Conservation (phyloP, 2,329 filamentous ascomycete genomes). For the Orbilia quercus region DNA sequence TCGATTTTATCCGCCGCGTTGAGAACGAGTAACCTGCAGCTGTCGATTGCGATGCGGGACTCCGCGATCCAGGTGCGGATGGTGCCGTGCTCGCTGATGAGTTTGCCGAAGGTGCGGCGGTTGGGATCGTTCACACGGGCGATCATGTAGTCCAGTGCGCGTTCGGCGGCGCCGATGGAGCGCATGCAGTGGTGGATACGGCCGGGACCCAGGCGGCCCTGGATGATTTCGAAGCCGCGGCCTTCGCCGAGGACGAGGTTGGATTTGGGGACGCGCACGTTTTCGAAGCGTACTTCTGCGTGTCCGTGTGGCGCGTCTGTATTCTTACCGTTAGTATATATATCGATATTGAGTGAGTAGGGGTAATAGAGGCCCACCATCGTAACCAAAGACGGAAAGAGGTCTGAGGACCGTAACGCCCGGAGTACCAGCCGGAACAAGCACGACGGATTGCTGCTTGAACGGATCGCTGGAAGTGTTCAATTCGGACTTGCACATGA, state of each 20-base stretch:
- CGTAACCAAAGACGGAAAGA: slow-evolving; percentile 93
- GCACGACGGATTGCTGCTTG: slow-evolving; percentile 89
- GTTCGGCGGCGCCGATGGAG: slow-evolving; percentile 88
- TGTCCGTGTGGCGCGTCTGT: slow-evolving; percentile 94
- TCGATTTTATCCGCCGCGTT: slow-evolving; percentile 98
- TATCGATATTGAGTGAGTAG: background rate
- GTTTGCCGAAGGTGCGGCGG: slow-evolving; percentile 92
- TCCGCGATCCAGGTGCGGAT: slow-evolving; percentile 95
- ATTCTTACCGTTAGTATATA: slow-evolving; percentile 18
- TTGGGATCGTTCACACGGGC: slow-evolving; percentile 90
- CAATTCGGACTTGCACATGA: slow-evolving; percentile 80
- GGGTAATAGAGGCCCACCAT: slow-evolving; percentile 64
- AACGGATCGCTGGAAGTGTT: slow-evolving; percentile 74
- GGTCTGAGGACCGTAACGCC: slow-evolving; percentile 95
- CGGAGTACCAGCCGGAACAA: slow-evolving; percentile 82
- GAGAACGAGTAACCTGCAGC: slow-evolving; percentile 86
- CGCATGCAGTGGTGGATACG: slow-evolving; percentile 99
- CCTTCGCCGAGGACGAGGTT: slow-evolving; percentile 94
- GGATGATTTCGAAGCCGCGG: slow-evolving; percentile 96
- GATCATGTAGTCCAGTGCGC: slow-evolving; percentile 92
- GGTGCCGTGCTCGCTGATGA: slow-evolving; percentile 87
- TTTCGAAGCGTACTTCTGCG: slow-evolving; percentile 87
- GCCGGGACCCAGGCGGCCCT: slow-evolving; percentile 92
- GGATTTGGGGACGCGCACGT: slow-evolving; percentile 84
- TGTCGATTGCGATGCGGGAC: slow-evolving; percentile 92